Base-by-base conservation (phyloP, 768 basidiomycete genomes). In the Termitomyces bulborhizus region DNA sequence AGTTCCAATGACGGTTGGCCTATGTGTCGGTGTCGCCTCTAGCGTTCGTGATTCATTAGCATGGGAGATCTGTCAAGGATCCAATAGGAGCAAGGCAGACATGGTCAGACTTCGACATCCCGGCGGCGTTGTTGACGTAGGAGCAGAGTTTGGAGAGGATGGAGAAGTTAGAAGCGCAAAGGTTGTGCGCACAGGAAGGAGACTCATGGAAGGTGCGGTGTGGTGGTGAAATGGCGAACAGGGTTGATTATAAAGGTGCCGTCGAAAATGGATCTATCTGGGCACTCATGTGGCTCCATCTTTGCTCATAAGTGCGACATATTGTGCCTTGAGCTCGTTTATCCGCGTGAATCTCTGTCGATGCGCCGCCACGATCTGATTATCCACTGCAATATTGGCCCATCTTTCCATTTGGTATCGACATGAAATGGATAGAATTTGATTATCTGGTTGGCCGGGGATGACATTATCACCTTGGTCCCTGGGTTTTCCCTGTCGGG, bases 1-100 rank as follows among this genome's bases (percentile, higher is more conserved):
- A 0, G 78, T 88, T 0, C 85, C 84, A 0, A 84, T 88, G 82
- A 88, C 86, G 0, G 81, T 90, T 3, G 86, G 81, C 0, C 71
- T 88, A 32, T 84, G 85, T 60, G 74, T 85, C 6, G 86, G 86
- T 0, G 85, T 87, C 16, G 85, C 86, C 0, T 73, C 82, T 3
- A 74, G 76, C 44, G 68, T 83, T 9, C 58, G 73, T n/a, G 76
- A 73, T 0, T 83, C 86, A 0, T 61, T 87, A 12, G 77, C 79
- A 9, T 81, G 79, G 76, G 68, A 76, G 13, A 77, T 81, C 49
- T 71, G 79, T 16, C 69, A 70, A 39, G 61, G 65, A 16, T 62
- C 64, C 44, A 57, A 50, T 26, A 29, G 29, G 34, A 55, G 53
- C 27, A 60, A 57, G 40, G 39, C 18, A 2, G 69, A 62, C 4